Base-by-base conservation (phyloP, 2,329 filamentous ascomycete species). In the Dendryphion nanum region DNA sequence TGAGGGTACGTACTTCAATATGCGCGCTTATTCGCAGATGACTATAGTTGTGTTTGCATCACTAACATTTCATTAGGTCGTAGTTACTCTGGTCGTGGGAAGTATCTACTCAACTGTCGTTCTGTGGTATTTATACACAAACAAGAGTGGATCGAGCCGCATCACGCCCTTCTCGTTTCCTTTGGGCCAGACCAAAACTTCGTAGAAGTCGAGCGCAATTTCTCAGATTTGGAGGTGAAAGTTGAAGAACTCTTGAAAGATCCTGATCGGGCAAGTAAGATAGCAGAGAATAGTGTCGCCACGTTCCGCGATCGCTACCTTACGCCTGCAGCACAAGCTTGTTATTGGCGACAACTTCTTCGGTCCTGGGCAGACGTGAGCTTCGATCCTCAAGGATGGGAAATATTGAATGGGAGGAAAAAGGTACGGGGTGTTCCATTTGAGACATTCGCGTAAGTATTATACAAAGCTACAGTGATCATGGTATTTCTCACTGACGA, bases 51-150 rank as follows among this genome's bases (percentile, higher is more conserved):
- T 23, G 28, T n/a, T 31, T 4, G 32, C 8, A 26, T 26, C n/a
- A n/a, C n/a, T n/a, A n/a, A n/a, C n/a, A n/a, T n/a, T n/a, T n/a
- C n/a, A 14, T n/a, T 5, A 63, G 59, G 60, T 6, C 52, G 60
- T 18, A 53, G 47, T 41, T 78, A 76, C 61, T 78, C 75, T 2
- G 75, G 74, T 10, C 68, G 72, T 4, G 67, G 74, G 15, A 77
- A 77, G 50, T 78, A 78, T 45, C 64, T 75, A 7, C 70, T 76
- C 34, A 73, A 74, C 48, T 79, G 76, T 55, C 53, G 54, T 42
- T 63, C 59, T 29, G 59, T 63, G 28, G 52, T 62, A 33, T 45
- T 64, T 40, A 50, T 53, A 7, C 60, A 64, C 52, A 61, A 63
- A 41, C 47, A 58, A 4, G 53, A 63, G 38, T 64, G 60, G 60